Percentiles rank a stretch among this genome's conserved stretches.
phyloP scores from a whole-genome alignment of 2,329 filamentous ascomycete genomes.

The Knufia fluminis region DNA sequence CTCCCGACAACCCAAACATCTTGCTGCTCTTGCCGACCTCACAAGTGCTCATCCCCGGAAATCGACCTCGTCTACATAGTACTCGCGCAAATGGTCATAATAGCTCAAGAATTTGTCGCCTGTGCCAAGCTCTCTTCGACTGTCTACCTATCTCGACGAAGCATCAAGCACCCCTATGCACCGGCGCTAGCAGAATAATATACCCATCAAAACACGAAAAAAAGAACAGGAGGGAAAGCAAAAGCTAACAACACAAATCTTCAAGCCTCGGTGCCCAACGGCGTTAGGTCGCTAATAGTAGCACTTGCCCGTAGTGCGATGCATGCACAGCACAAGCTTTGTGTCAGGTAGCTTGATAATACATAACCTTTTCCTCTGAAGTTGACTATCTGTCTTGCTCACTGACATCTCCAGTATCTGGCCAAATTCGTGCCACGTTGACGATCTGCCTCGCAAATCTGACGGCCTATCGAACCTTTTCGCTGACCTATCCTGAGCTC shows the following conservation, averaged over 20 bases:
- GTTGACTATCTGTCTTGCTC: background rate
- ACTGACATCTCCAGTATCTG: too few relatives aligned
- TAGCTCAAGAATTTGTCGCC: background rate
- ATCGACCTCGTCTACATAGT: background rate
- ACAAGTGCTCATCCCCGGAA: conserved; percentile 6
- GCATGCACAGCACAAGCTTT: conserved; percentile 1
- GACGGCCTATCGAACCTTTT: too few relatives aligned
- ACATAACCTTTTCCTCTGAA: conserved; percentile 10
- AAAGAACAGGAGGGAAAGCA: conserved; percentile 21
- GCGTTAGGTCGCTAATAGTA: background rate
- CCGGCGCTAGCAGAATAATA: background rate
- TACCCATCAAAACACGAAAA: conserved; percentile 14
- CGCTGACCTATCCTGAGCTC: too few relatives aligned
- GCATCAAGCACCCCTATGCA: too few relatives aligned
- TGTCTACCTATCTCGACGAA: background rate
- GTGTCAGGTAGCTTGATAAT: background rate
- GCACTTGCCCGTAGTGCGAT: background rate
- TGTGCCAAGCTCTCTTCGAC: background rate
- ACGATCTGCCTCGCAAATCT: too few relatives aligned
- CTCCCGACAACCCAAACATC: background rate
- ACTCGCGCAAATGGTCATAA: background rate
- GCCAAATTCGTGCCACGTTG: too few relatives aligned
- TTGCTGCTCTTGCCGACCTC: conserved; percentile 12
- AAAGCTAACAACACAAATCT: background rate
- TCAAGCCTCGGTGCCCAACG: background rate